Evolutionary conservation across 495 filamentous ascomycete species (phyloP).

Genomic region (Chlorociboria aeruginascens): DNA sequence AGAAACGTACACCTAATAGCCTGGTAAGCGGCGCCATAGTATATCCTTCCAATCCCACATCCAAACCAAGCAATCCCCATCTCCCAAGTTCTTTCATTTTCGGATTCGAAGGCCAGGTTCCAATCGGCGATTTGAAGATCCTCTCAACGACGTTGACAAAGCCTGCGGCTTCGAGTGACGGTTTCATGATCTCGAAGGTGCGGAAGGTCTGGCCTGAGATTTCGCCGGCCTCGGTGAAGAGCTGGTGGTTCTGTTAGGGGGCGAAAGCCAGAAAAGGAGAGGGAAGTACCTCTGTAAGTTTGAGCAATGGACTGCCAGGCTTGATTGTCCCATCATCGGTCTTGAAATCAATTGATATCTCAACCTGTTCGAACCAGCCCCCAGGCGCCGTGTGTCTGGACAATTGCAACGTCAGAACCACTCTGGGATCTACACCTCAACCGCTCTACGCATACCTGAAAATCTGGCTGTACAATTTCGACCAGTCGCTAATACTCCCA

Average conservation of each 20-base stretch:
- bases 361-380: slow-evolving; percentile 41
- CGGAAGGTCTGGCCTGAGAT: slow-evolving; percentile 29
- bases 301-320: not conserved
- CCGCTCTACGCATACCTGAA: slow-evolving; percentile 6
- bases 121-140: slow-evolving; percentile 23
- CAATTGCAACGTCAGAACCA: not conserved
- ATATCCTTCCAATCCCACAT: slow-evolving; percentile 30
- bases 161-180: slow-evolving; percentile 23
- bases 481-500: slow-evolving; percentile 27
- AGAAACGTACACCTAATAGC: slow-evolving; percentile 8
- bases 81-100: slow-evolving; percentile 32
- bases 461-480: slow-evolving; percentile 8
- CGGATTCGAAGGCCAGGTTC: slow-evolving; percentile 32
- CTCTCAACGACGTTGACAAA: slow-evolving; percentile 22
- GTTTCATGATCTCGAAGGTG: slow-evolving; percentile 17
- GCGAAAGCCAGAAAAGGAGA: too few relatives aligned
- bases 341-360: slow-evolving; percentile 22
- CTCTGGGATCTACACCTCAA: not conserved
- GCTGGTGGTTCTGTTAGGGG: slow-evolving; percentile 2
- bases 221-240: slow-evolving; percentile 26
- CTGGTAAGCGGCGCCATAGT: slow-evolving; percentile 8
- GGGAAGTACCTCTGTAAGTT: slow-evolving; percentile 4
- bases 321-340: slow-evolving; percentile 11
- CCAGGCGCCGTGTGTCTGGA: slow-evolving; percentile 29
- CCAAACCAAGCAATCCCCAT: slow-evolving; percentile 30